Percentiles rank a stretch among this genome's conserved stretches.
Conservation (phyloP, 2,329 filamentous ascomycete species). For the Zasmidium angulare region DNA sequence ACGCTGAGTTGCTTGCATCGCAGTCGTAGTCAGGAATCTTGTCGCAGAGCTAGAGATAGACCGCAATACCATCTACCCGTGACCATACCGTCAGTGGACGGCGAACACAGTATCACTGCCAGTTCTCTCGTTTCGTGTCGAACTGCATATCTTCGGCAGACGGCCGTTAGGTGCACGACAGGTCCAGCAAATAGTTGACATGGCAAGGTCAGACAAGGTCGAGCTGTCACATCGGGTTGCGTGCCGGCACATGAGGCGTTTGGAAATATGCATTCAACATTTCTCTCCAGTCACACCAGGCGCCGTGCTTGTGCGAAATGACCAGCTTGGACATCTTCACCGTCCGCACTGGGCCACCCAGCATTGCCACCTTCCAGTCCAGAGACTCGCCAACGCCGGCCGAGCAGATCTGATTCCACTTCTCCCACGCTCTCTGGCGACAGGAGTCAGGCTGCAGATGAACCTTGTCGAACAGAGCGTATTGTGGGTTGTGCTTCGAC, state of each 20-base stretch:
- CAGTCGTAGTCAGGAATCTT: not conserved
- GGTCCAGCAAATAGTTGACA: conserved; percentile 2
- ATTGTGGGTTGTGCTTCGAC: conserved; percentile 22
- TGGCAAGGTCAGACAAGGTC: not conserved
- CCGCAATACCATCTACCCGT: not conserved
- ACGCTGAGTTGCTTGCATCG: conserved; percentile 6
- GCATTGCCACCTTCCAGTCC: conserved; percentile 22
- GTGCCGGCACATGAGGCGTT: not conserved
- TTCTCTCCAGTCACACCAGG: conserved; percentile 27
- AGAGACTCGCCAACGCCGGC: conserved; percentile 15
- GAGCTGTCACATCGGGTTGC: not conserved
- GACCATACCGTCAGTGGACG: not conserved
- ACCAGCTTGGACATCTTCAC: conserved; percentile 20
- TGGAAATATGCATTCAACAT: conserved; percentile 24
- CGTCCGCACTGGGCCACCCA: conserved; percentile 10
- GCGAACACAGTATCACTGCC: not conserved
- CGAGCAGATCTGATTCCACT: conserved; percentile 25
- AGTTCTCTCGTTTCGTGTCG: not conserved
- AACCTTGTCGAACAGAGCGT: conserved; percentile 24
- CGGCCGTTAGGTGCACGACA: not conserved
- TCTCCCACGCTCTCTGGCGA: conserved; percentile 20
- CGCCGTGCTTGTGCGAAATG: conserved; percentile 15
- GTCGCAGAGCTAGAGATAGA: conserved; percentile 3
- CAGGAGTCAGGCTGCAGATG: conserved; percentile 16
- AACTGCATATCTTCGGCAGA: conserved; percentile 1